phyloP scores from a whole-genome alignment of 495 filamentous ascomycete genomes.

The Hypoxylon fuscum region DNA sequence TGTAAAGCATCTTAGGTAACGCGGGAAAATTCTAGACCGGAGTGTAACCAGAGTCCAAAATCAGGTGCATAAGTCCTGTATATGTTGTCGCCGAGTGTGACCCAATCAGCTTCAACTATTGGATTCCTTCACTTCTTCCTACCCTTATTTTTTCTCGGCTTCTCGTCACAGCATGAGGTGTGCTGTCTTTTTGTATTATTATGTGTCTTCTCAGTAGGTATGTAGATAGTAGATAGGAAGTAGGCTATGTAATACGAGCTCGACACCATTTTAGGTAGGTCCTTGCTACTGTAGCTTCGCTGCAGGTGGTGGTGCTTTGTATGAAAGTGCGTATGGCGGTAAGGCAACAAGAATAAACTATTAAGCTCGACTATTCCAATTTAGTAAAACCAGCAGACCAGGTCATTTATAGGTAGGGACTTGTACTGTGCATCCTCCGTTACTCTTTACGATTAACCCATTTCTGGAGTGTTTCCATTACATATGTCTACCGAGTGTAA shows the following conservation, averaged over 20 bases:
- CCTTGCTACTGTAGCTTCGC: conserved; percentile 24
- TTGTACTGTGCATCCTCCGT: conserved; percentile 4
- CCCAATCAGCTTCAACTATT: conserved; percentile 13
- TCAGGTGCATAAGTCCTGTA: neutral
- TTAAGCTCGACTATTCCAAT: conserved; percentile 29
- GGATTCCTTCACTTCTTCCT: conserved; percentile 13
- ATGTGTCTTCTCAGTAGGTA: conserved; percentile 23
- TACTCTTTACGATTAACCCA: conserved; percentile 26
- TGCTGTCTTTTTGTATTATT: conserved; percentile 7
- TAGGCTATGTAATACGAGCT: conserved; percentile 32
- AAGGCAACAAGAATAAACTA: conserved; percentile 6
- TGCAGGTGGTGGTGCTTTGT: neutral
- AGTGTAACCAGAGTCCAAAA: conserved; percentile 13
- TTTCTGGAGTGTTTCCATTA: conserved; percentile 3
- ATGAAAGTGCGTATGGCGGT: neutral
- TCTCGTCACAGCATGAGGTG: conserved; percentile 1
- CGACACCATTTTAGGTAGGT: conserved; percentile 32
- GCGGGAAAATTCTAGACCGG: conserved; percentile 9
- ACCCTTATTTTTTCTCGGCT: conserved; percentile 11
- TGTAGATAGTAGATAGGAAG: too few relatives aligned
- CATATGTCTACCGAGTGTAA: neutral
- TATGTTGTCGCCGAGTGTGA: conserved; percentile 14
- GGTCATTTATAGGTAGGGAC: conserved; percentile 19
- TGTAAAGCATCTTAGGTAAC: conserved; percentile 11
- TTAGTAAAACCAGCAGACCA: conserved; percentile 21